Conservation (phyloP, 805 yeast genomes). For the Candida corydali region DNA sequence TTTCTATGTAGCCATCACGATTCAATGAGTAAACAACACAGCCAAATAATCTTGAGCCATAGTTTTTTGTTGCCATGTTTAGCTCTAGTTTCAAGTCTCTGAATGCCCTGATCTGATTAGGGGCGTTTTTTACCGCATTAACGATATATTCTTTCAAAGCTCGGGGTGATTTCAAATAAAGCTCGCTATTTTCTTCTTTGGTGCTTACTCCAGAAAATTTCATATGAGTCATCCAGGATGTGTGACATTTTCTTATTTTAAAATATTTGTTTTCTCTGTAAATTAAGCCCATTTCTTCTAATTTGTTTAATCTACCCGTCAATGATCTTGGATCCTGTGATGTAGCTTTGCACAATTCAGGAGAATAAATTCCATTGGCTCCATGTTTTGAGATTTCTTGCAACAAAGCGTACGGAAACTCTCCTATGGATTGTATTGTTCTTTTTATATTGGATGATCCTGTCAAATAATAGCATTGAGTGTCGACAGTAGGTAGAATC, state of each 20-base stretch:
- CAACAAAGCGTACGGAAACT: constrained; percentile 48
- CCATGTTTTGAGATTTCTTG: constrained; percentile 58
- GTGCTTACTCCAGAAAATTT: constrained; percentile 30
- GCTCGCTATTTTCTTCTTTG: constrained; percentile 7
- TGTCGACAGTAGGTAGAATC: constrained; percentile 45
- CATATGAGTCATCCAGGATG: constrained; percentile 50
- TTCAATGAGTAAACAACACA: constrained; percentile 45
- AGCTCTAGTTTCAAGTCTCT: constrained; percentile 59
- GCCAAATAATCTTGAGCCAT: constrained; percentile 43
- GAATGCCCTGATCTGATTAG: constrained; percentile 56
- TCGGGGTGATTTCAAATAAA: constrained; percentile 21
- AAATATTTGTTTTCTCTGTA: constrained; percentile 31
- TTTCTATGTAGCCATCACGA: constrained; percentile 43
- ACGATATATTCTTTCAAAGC: constrained; percentile 37
- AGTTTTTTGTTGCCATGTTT: constrained; percentile 40
- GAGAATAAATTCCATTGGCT: constrained; percentile 53
- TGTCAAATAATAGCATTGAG: constrained; percentile 54
- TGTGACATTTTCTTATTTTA: constrained; percentile 43
- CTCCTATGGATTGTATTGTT: constrained; percentile 52
- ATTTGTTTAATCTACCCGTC: constrained; percentile 54
- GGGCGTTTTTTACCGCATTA: constrained; percentile 51
- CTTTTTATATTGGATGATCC: constrained; percentile 44
- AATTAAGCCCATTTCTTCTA: constrained; percentile 49
- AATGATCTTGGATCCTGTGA: constrained; percentile 71
- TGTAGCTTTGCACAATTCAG: constrained; percentile 51